Evolutionary conservation across 805 yeast species (phyloP), one percentile per base, ranked within the genome.

Genomic region (Monosporozyma unispora): DNA sequence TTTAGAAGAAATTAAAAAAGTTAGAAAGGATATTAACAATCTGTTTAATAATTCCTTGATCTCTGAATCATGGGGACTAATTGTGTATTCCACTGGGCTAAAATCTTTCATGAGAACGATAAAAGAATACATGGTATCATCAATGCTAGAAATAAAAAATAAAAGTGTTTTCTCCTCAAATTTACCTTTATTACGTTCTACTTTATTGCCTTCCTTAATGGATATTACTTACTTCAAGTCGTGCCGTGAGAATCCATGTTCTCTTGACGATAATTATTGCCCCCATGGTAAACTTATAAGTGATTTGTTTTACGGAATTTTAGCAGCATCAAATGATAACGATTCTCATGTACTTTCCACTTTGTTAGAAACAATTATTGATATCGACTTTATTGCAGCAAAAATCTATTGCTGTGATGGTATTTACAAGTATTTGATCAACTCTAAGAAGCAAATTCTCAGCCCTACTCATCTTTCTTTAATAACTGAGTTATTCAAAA

Each of bases 1-100:
- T 0, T 67, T 87, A 57, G 89, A 90, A 57, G 96, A 90, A 64
- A 80, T 90, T 0, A 81, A 82, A 56, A 96, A 87, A 11, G 91
- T 93, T 0, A 66, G 76, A 1, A 67, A 68, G 7, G 95, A 87
- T 57, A 77, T 89, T 42, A 61, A 79, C 1, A 68, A 67, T 1
- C 62, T 86, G 12, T 70, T 87, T 22, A 60, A 72, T 0, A 73
- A 77, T 2, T 53, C 63, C 1, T 77, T 86, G 0, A 75, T 88
- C 47, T 81, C 82, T 33, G 73, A 82, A 0, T 72, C 82, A 0
- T 88, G 95, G 90, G 83, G 86, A 0, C 70, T 85, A 50, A 73
- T 84, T 3, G 67, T 89, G n/a, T 69, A 88, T 9, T 76, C 87
- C 4, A 83, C 87, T 14, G 96, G 95, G 0, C 74, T 87, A 55